A percentile compares a stretch with the other conserved stretches of the same genome.
These are phyloP conservation scores for Aspergillus fijiensis DNA, from an alignment of 2,329 filamentous ascomycete species.

Conservation along the genomic window DNA sequence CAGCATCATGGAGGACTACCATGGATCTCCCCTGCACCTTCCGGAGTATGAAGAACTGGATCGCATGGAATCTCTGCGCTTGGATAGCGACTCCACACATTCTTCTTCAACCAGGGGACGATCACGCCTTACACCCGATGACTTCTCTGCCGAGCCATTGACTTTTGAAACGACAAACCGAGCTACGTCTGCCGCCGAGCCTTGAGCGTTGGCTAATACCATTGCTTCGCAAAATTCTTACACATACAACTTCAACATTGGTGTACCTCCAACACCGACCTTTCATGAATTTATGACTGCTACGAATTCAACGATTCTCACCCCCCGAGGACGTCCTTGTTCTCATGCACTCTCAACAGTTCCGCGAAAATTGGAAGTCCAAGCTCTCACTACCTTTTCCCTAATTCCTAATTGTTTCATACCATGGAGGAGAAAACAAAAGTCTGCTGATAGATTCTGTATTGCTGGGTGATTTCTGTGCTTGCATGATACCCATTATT, in stretches of 20 bases:
- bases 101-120: constrained; percentile 34
- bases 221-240: background rate
- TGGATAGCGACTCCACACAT: constrained; percentile 34
- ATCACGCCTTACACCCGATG: constrained; percentile 34
- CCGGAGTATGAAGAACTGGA: constrained; percentile 51
- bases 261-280: background rate
- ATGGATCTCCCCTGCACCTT: constrained; percentile 41
- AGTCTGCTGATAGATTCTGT: constrained; percentile 11
- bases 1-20: constrained; percentile 49
- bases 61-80: constrained; percentile 39
- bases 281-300: constrained; percentile 15
- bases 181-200: constrained; percentile 15
- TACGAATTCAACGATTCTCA: constrained; percentile 16
- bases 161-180: constrained; percentile 13
- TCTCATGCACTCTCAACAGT: constrained; percentile 7
- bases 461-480: constrained; percentile 14
- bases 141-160: constrained; percentile 25
- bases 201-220: background rate
- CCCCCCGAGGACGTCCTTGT: constrained; percentile 1
- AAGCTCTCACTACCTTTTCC: background rate
- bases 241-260: background rate
- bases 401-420: background rate
- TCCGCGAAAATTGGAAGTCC: background rate
- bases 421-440: constrained; percentile 1
- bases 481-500: constrained; percentile 25